Evolutionary conservation across 169 alveolate species (phyloP), one percentile per base, ranked within the genome.

Genomic region (Cryptosporidium meleagridis): DNA sequence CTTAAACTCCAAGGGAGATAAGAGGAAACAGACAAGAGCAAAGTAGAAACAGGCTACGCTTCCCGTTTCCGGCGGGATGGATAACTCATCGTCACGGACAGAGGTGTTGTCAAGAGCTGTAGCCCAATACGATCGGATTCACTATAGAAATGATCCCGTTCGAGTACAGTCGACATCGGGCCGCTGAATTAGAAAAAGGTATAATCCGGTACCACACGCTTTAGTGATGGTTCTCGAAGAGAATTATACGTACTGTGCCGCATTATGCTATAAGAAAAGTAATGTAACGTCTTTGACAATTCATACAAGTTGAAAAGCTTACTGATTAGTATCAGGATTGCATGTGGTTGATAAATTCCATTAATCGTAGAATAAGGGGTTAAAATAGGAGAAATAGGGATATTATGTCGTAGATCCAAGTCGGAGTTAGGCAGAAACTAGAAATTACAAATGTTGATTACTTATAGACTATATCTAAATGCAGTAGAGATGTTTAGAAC

Each of bases 131-230:
- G 75, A 85, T 86, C 92, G 93, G 95, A 92, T 93, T 92, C 95
- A 93, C 95, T 93, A 93, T 93, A 93, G 95, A 93, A 93, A 93
- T 93, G 95, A 93, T 93, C 95, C 95, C 91, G 95, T 93, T 91
- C 95, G 95, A 93, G 95, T 94, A 93, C 95, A 93, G 95, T 93
- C 95, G 95, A 93, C 95, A 70, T 53, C 0, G 29, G 8, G 0
- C 31, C 6, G n/a, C 21, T 10, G 59, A 0, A 7, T 14, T 18
- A 5, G 29, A 33, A 59, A 59, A 26, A 10, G 59, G 33, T 23
- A 26, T 16, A 35, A 37, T 51, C 75, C 29, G 26, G 65, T 48
- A 59, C 26, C 6, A 39, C 89, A 62, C 89, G 52, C 1, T 45
- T 31, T 48, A 12, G 62, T 80, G 89, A 80, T 65, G 89, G 89